Evolutionary conservation across 306 rosid genomes (phyloP).

Genomic region (Quercus agrifolia): DNA sequence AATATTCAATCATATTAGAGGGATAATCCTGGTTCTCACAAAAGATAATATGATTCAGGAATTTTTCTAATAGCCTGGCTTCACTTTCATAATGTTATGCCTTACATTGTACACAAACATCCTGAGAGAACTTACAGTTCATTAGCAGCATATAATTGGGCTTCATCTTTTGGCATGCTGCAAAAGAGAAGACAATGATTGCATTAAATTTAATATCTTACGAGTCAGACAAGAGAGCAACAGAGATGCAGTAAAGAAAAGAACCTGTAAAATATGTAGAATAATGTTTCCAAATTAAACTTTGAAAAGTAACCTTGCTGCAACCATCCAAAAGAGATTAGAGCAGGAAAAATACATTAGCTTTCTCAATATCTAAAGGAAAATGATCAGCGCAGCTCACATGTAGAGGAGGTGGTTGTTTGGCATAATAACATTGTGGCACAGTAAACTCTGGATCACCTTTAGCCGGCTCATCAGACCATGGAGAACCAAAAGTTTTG

Average conservation of each 20-base stretch:
- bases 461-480: conserved; percentile 96
- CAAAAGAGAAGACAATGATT: conserved; percentile 15
- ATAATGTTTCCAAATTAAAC: conserved; percentile 72
- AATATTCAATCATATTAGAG: too few species aligned
- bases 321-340: conserved; percentile 26
- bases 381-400: conserved; percentile 37
- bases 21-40: too few species aligned
- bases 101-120: neutral
- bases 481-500: conserved; percentile 94
- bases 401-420: conserved; percentile 74
- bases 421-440: conserved; percentile 82
- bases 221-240: neutral
- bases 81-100: too few species aligned
- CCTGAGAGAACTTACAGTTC: conserved; percentile 60
- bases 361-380: conserved; percentile 7
- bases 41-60: too few species aligned
- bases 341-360: conserved; percentile 11
- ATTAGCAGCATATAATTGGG: conserved; percentile 79
- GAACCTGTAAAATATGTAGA: conserved; percentile 96
- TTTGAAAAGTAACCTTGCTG: conserved; percentile 82
- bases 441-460: conserved; percentile 89
- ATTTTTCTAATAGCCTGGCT: too few species aligned
- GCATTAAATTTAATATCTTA: neutral
- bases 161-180: conserved; percentile 98
- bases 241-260: conserved; percentile 6